Evolutionary conservation across 148 eudicot species (phyloP), one percentile per base, ranked within the genome.

Genomic region (Heliosperma pusillum): DNA sequence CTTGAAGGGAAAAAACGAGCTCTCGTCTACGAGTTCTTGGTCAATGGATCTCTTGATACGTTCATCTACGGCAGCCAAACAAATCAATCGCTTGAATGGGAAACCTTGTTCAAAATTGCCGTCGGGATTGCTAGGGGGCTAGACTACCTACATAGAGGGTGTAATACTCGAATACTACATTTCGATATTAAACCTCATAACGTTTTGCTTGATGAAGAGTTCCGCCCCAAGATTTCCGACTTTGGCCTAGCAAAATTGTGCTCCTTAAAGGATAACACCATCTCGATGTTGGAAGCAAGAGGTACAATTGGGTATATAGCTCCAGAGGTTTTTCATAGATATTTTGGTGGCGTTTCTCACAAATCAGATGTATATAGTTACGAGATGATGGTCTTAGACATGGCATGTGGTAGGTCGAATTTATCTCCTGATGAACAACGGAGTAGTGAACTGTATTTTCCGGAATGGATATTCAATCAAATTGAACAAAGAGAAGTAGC

Each of bases 21-120:
- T 86, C 44, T 92, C 15, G 84, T 92, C 2, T 92, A 87, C 19
- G 96, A 92, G 74, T 92, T 82, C 75, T 52, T 92, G 58, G 76
- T 89, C 0, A 92, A 90, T 21, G 97, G 97, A 6, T 78, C 81
- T 6, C 81, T 78, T 1, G 81, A 73, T 7, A 73, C 58, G 57
- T 78, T 57, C 20, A 58, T 66, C 3, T 19, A 9, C 27, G 10
- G 52, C 17, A 24, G 57, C 3, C 11, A 7, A 1, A 29, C 29
- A 44, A 5, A 29, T 3, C 74, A 10, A 9, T 11, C 76, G 6
- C 55, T 73, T 69, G 20, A 63, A 27, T 44, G 26, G 24, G 66
- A 66, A 12, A 66, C 44, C 21, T 10, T 80, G 25, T 73, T 65
- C 30, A 58, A 44, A 9, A 80, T 80, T 65, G 76, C 83, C 24